Conservation (phyloP, 139 green algal genomes). For the Micromonas pusilla region DNA sequence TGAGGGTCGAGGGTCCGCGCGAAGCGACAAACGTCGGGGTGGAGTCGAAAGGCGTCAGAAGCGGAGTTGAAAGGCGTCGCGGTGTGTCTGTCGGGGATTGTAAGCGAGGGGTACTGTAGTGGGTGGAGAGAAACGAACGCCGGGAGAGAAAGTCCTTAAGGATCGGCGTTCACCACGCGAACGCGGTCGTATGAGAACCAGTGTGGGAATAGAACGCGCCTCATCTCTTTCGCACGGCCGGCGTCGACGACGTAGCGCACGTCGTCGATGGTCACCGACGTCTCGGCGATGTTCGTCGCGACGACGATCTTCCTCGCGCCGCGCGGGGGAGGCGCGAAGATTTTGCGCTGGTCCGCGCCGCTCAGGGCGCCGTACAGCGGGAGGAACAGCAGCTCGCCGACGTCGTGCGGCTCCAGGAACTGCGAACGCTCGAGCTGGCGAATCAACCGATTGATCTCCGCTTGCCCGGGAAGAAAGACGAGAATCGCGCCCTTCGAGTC, state of each 20-base stretch:
- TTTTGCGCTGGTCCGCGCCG: conserved; percentile 17
- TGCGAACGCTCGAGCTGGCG: conserved; percentile 10
- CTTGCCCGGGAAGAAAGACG: conserved; percentile 34
- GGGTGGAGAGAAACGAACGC: no score
- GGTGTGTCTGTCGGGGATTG: no score
- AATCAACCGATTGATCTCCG: conserved; percentile 26
- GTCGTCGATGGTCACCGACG: conserved; percentile 95
- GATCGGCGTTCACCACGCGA: no score
- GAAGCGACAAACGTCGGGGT: not conserved
- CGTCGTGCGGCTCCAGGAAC: not conserved
- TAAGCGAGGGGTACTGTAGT: no score
- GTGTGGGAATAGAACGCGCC: no score
- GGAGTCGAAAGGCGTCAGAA: no score
- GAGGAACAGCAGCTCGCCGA: conserved; percentile 6
- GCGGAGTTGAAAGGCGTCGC: no score
- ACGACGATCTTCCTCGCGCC: conserved; percentile 90
- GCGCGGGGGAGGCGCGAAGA: conserved; percentile 87
- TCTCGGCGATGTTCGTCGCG: conserved; percentile 98
- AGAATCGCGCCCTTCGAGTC: conserved; percentile 33
- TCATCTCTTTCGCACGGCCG: conserved; percentile 75
- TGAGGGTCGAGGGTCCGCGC: not conserved
- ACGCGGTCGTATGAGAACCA: no score
- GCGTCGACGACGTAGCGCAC: conserved; percentile 97
- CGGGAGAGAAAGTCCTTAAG: no score
- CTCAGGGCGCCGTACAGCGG: conserved; percentile 19